Evolutionary conservation across 441 rosid genomes (phyloP).

Genomic region (Pelargonium fulgidum): DNA sequence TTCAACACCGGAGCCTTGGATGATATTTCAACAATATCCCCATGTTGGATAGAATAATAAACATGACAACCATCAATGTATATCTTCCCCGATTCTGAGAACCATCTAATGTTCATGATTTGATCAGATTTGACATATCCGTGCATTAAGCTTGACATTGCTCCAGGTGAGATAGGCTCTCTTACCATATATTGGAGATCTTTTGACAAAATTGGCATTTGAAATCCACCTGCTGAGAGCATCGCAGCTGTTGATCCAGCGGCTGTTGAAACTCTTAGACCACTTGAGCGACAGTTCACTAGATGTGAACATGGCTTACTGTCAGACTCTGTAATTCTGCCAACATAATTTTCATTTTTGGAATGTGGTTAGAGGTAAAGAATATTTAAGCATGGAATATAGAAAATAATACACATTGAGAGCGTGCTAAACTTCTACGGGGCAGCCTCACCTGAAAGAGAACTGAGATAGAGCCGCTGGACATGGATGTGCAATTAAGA

Average conservation of each 20-base stretch:
- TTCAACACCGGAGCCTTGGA: slow-evolving; percentile 59
- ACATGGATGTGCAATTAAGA: slow-evolving; percentile 71
- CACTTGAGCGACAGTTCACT: slow-evolving; percentile 76
- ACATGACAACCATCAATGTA: slow-evolving; percentile 75
- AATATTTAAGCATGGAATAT: neutral
- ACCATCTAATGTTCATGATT: slow-evolving; percentile 51
- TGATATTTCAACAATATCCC: slow-evolving; percentile 59
- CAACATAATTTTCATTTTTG: neutral
- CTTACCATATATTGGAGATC: slow-evolving; percentile 86
- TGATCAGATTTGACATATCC: slow-evolving; percentile 44
- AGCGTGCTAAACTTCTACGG: neutral
- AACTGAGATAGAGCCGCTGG: slow-evolving; percentile 79
- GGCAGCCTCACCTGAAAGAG: slow-evolving; percentile 60
- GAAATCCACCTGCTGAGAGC: slow-evolving; percentile 76
- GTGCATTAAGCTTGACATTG: slow-evolving; percentile 50
- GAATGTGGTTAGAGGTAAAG: neutral
- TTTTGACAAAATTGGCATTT: slow-evolving; percentile 58
- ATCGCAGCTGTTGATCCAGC: slow-evolving; percentile 91
- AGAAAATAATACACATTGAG: neutral
- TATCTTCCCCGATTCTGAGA: slow-evolving; percentile 49
- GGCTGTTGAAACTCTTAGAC: slow-evolving; percentile 80
- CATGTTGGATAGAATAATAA: slow-evolving; percentile 37
- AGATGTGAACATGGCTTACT: slow-evolving; percentile 34
- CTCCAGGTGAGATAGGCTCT: slow-evolving; percentile 62
- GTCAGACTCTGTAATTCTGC: slow-evolving; percentile 43